A percentile compares a stretch with the other conserved stretches of the same genome.
Conservation (phyloP, 352 stramenopile species). For the Discostella stelligera region DNA sequence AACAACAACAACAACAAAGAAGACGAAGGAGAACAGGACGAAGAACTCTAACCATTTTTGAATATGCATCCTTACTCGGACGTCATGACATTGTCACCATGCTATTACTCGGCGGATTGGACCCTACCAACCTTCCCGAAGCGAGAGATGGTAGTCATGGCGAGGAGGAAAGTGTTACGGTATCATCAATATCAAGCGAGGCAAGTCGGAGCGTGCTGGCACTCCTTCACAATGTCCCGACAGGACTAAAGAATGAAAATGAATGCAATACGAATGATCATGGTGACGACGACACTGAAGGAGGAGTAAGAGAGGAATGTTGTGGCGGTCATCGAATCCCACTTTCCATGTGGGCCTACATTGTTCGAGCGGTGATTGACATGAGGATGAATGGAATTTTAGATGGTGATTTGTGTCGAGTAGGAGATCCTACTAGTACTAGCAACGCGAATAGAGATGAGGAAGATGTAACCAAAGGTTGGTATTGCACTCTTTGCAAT, state of each 20-base stretch:
- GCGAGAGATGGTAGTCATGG: not conserved
- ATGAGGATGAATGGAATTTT: constrained; percentile 47
- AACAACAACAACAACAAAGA: not conserved
- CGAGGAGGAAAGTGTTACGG: not conserved
- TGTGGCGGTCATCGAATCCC: constrained; percentile 29
- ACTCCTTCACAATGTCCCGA: constrained; percentile 22
- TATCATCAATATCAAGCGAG: not conserved
- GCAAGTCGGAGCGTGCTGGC: constrained; percentile 23
- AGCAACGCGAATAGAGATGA: too few relatives aligned
- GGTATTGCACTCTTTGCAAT: constrained; percentile 24
- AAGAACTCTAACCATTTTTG: constrained; percentile 6
- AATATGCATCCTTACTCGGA: constrained; percentile 68
- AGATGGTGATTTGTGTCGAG: not conserved
- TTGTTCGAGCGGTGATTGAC: constrained; percentile 62
- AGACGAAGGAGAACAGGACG: not conserved
- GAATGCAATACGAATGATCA: not conserved
- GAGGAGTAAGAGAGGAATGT: not conserved
- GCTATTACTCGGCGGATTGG: constrained; percentile 63
- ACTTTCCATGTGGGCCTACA: constrained; percentile 57
- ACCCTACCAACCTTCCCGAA: constrained; percentile 45
- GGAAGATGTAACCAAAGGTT: too few relatives aligned
- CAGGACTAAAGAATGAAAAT: not conserved
- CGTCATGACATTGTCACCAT: constrained; percentile 59
- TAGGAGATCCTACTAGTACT: not conserved
- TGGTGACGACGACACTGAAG: not conserved